phyloP scores from a whole-genome alignment of 2,329 filamentous ascomycete species.

The Phaeoacremonium minimum region DNA sequence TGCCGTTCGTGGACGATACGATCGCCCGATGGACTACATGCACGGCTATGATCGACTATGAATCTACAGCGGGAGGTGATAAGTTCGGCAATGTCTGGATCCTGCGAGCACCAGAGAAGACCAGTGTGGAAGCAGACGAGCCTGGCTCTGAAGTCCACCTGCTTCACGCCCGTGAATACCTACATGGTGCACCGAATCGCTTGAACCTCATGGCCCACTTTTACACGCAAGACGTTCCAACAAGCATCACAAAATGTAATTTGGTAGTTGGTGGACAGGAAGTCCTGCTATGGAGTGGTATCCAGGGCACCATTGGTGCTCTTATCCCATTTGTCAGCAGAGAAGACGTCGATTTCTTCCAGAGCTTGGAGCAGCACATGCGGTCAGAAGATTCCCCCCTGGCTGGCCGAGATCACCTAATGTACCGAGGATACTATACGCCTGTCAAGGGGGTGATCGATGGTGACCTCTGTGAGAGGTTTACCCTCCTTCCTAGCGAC shows the following conservation, averaged over 20 bases:
- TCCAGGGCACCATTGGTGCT: conserved; percentile 92
- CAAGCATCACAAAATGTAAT: conserved; percentile 81
- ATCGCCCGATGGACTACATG: conserved; percentile 88
- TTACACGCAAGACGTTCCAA: conserved; percentile 88
- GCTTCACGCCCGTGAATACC: conserved; percentile 83
- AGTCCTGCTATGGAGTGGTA: conserved; percentile 85
- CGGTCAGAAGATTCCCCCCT: conserved; percentile 82
- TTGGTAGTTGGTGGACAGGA: conserved; percentile 90
- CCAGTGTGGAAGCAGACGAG: conserved; percentile 86
- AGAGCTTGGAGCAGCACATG: conserved; percentile 84
- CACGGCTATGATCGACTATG: conserved; percentile 94
- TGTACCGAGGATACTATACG: conserved; percentile 92
- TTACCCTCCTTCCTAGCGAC: conserved; percentile 75
- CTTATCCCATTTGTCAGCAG: conserved; percentile 87
- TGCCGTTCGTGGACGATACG: conserved; percentile 89
- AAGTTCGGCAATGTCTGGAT: conserved; percentile 98
- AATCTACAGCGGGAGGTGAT: conserved; percentile 89
- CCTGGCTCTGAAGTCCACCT: conserved; percentile 87
- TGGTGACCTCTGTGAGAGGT: conserved; percentile 92
- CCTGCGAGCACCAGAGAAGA: conserved; percentile 79
- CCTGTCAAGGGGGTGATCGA: conserved; percentile 97
- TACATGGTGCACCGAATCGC: conserved; percentile 84
- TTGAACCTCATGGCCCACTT: conserved; percentile 83
- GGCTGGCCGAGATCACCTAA: conserved; percentile 89
- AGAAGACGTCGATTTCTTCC: conserved; percentile 97